These are phyloP conservation scores for Candida odintsovae DNA, from an alignment of 805 yeast genomes.

Conservation along the genomic window DNA sequence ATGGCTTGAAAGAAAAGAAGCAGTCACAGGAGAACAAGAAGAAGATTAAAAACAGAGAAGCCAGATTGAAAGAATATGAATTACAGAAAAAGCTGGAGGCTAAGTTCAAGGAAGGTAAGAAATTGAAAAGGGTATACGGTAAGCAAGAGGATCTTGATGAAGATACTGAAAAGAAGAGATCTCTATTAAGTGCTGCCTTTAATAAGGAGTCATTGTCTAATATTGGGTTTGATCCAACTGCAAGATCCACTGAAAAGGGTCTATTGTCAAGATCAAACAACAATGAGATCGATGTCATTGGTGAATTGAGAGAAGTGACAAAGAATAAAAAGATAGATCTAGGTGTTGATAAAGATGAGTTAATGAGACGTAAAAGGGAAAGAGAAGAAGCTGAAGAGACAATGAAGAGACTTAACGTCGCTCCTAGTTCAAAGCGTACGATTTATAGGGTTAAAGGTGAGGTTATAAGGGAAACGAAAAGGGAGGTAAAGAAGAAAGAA, in stretches of 20 bases:
- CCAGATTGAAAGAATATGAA: constrained; percentile 10
- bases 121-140: constrained; percentile 26
- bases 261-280: constrained; percentile 9
- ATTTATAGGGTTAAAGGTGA: background rate
- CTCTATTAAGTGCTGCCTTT: constrained; percentile 32
- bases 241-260: constrained; percentile 14
- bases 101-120: constrained; percentile 18
- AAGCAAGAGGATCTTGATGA: constrained; percentile 11
- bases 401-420: constrained; percentile 19
- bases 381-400: constrained; percentile 26
- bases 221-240: constrained; percentile 51
- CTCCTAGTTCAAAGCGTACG: background rate
- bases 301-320: constrained; percentile 23
- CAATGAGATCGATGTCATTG: constrained; percentile 21
- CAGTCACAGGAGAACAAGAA: constrained; percentile 33
- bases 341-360: constrained; percentile 27
- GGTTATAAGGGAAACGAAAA: background rate
- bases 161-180: constrained; percentile 23
- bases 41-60: constrained; percentile 32
- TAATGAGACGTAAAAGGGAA: constrained; percentile 21
- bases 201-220: constrained; percentile 32
- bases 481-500: background rate
- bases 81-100: constrained; percentile 2
- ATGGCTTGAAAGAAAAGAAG: constrained; percentile 15
- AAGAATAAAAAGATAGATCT: constrained; percentile 30